These are phyloP conservation scores for Corylus avellana DNA, from an alignment of 306 rosid species.

Conservation along the genomic window DNA sequence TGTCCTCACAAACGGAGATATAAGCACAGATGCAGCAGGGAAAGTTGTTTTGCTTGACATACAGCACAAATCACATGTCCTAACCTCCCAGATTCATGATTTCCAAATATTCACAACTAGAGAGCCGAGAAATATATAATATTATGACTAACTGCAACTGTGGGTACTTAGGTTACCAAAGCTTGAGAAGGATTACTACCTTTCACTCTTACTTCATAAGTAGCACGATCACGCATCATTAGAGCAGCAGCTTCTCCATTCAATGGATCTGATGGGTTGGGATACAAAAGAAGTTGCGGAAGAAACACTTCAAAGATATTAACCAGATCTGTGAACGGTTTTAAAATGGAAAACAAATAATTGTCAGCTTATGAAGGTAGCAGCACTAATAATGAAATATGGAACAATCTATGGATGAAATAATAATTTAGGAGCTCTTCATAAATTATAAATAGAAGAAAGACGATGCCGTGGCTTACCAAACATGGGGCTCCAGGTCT, in stretches of 20 bases:
- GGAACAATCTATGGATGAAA: constrained; percentile 5
- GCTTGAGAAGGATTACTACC: constrained; percentile 44
- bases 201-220: constrained; percentile 79
- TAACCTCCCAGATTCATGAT: constrained; percentile 10
- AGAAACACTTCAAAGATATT: constrained; percentile 86
- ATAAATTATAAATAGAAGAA: constrained; percentile 4
- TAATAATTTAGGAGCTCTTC: not conserved
- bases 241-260: constrained; percentile 89
- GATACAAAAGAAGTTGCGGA: constrained; percentile 92
- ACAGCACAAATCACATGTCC: not conserved
- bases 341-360: constrained; percentile 12
- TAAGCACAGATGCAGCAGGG: not conserved
- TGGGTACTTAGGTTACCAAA: constrained; percentile 14
- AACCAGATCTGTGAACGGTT: constrained; percentile 63
- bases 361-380: constrained; percentile 13
- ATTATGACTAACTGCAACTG: not conserved
- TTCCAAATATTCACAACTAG: constrained; percentile 5
- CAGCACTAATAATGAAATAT: constrained; percentile 17
- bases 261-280: constrained; percentile 86
- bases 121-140: constrained; percentile 11
- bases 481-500: constrained; percentile 97
- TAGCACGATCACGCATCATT: constrained; percentile 71
- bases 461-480: constrained; percentile 47
- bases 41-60: not conserved
- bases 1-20: not conserved